Percentiles rank a stretch among this genome's conserved stretches.
Conservation (phyloP, 768 basidiomycete species). For the Chiua virens region DNA sequence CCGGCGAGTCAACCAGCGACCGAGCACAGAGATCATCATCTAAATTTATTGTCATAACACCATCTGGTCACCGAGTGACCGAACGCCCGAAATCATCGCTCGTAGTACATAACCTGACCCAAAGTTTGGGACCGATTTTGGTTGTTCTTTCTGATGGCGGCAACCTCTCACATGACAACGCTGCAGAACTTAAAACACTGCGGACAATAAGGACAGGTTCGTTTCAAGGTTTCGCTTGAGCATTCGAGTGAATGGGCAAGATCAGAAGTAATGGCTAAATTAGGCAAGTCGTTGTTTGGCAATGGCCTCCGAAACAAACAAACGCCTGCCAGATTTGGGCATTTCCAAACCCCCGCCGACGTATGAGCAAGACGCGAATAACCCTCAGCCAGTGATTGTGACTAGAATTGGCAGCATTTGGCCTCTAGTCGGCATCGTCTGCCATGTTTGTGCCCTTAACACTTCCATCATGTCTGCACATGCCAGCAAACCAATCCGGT, state of each 20-base stretch:
- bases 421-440: background rate
- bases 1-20: background rate
- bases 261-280: background rate
- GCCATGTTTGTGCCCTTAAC: constrained; percentile 29
- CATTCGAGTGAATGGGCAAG: too few species aligned
- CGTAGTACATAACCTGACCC: too few species aligned
- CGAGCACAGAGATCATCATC: background rate
- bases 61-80: background rate
- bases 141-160: too few species aligned
- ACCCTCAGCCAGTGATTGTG: background rate
- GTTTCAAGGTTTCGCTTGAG: too few species aligned
- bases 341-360: background rate
- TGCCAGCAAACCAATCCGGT: constrained; percentile 2
- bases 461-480: constrained; percentile 17
- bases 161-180: too few species aligned
- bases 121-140: too few species aligned
- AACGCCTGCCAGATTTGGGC: constrained; percentile 18
- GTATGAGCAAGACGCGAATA: constrained; percentile 4
- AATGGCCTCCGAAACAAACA: constrained; percentile 31
- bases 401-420: background rate
- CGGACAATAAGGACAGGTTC: too few species aligned
- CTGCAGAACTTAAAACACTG: too few species aligned
- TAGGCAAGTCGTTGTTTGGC: constrained; percentile 24
- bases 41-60: background rate
- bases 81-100: background rate